Conservation (phyloP, 345 rosid genomes). For the Garcia nutans region DNA sequence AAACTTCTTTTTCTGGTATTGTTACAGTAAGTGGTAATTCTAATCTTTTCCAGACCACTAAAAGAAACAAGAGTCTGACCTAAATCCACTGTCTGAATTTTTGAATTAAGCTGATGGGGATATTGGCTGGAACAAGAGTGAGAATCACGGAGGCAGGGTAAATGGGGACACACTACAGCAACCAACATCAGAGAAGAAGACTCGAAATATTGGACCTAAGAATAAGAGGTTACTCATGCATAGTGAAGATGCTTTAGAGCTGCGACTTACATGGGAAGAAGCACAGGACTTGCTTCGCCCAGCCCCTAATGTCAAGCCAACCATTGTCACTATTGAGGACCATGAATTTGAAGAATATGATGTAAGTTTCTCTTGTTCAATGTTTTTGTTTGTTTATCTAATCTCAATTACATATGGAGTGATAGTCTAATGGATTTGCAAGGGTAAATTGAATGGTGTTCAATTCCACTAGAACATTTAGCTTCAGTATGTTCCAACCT, state of each 20-base stretch:
- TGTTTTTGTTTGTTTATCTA: slow-evolving; percentile 3
- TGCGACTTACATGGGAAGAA: slow-evolving; percentile 87
- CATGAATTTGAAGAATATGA: slow-evolving; percentile 89
- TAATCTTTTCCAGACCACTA: slow-evolving; percentile 36
- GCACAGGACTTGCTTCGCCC: slow-evolving; percentile 89
- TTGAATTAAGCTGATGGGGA: slow-evolving; percentile 44
- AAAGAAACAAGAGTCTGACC: slow-evolving; percentile 39
- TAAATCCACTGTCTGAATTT: slow-evolving; percentile 36
- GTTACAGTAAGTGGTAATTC: slow-evolving; percentile 42
- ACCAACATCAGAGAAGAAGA: slow-evolving; percentile 52
- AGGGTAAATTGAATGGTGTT: neutral
- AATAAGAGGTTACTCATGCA: slow-evolving; percentile 67
- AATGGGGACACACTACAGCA: slow-evolving; percentile 40
- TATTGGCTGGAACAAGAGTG: slow-evolving; percentile 45
- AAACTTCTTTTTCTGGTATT: slow-evolving; percentile 51
- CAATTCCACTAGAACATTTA: neutral
- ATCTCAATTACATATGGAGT: neutral
- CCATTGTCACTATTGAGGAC: slow-evolving; percentile 61
- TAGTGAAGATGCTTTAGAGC: slow-evolving; percentile 68
- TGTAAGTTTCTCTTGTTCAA: slow-evolving; percentile 39
- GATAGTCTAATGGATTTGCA: slow-evolving; percentile 2
- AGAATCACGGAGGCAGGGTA: slow-evolving; percentile 37
- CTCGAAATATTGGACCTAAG: slow-evolving; percentile 74
- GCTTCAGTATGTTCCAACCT: neutral
- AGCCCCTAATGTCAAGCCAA: slow-evolving; percentile 57